phyloP scores from a whole-genome alignment of 1,139 yeast genomes.

The Lodderomyces jiufengensis region DNA sequence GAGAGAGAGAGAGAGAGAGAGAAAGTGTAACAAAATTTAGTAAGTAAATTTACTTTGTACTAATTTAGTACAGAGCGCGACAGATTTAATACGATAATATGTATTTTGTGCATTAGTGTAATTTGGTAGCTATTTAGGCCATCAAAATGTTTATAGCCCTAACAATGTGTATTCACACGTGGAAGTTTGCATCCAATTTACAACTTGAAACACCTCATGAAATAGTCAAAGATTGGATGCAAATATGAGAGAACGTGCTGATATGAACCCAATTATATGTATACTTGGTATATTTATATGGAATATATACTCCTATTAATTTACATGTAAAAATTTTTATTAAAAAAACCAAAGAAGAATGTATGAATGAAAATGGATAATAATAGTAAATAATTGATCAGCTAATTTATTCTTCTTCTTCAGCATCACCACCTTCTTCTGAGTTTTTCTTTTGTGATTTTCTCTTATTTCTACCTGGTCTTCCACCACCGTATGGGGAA shows the following conservation, averaged over 20 bases:
- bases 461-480: slow-evolving; percentile 99
- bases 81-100: too few species aligned
- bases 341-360: slow-evolving; percentile 2
- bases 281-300: slow-evolving; percentile 1
- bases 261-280: not conserved
- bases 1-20: slow-evolving; percentile 13
- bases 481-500: slow-evolving; percentile 99
- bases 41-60: slow-evolving; percentile 2
- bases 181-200: too few species aligned
- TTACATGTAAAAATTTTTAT: slow-evolving; percentile 3
- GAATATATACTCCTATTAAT: slow-evolving; percentile 1
- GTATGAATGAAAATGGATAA: not conserved
- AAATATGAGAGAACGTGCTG: too few species aligned
- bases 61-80: too few species aligned
- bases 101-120: too few species aligned
- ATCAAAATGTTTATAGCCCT: slow-evolving; percentile 1
- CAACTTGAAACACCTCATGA: too few species aligned
- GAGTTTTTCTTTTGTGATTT: slow-evolving; percentile 73
- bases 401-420: slow-evolving; percentile 40
- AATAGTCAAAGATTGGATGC: too few species aligned
- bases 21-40: slow-evolving; percentile 2
- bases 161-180: too few species aligned
- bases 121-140: too few species aligned
- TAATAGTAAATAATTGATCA: not conserved
- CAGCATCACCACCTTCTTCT: slow-evolving; percentile 65